A percentile compares a stretch with the other conserved stretches of the same genome.
Evolutionary conservation across 768 basidiomycete genomes (phyloP).

Genomic region (Dendrothele bispora): DNA sequence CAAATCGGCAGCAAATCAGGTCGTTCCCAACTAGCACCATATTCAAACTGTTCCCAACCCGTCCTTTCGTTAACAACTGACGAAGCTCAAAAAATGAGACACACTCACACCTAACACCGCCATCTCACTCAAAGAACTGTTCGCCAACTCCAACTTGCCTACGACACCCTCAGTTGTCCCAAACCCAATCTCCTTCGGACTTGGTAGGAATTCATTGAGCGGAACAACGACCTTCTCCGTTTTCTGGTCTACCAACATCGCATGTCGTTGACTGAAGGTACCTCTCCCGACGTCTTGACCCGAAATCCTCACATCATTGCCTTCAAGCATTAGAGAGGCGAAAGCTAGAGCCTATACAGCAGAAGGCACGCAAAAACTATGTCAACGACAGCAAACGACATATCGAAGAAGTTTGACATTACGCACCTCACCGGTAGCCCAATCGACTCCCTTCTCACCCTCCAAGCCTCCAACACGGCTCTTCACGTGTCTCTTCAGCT

Average conservation of each 20-base stretch:
- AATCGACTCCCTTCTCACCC: constrained; percentile 74
- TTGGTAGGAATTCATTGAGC: constrained; percentile 70
- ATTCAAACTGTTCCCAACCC: constrained; percentile 90
- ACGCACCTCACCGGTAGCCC: constrained; percentile 84
- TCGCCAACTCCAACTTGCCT: constrained; percentile 82
- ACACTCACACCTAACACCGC: no score
- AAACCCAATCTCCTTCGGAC: no score
- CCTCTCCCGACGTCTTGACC: constrained; percentile 93
- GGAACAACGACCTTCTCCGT: constrained; percentile 81
- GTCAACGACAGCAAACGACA: neutral
- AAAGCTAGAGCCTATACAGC: constrained; percentile 76
- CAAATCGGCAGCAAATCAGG: constrained; percentile 83
- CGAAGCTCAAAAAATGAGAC: neutral
- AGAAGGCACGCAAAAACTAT: neutral
- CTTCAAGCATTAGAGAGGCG: constrained; percentile 81
- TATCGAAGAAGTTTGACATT: neutral
- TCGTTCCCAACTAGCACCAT: constrained; percentile 86
- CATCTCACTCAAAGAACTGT: no score
- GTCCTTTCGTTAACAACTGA: constrained; percentile 45
- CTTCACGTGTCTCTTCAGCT: constrained; percentile 79
- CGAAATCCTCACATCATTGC: constrained; percentile 83
- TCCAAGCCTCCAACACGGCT: constrained; percentile 70
- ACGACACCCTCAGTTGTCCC: no score
- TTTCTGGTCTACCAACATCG: constrained; percentile 89
- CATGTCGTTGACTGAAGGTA: constrained; percentile 87